phyloP scores from a whole-genome alignment of 129 eudicot species.

The Pseudognaphalium luteoalbum region DNA sequence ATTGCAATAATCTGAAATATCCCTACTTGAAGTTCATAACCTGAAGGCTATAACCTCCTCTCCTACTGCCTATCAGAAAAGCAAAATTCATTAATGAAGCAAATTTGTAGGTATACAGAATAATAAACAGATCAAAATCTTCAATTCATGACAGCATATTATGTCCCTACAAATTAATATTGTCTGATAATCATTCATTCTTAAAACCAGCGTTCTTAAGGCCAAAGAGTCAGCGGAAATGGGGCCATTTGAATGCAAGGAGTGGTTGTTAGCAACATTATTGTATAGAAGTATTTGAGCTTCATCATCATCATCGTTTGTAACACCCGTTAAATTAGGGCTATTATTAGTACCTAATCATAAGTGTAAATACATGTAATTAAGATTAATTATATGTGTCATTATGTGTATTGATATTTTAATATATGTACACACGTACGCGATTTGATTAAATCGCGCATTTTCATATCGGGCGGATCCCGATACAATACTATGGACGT shows the following conservation, averaged over 20 bases:
- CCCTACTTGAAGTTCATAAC: too few species aligned
- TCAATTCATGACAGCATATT: constrained; percentile 15
- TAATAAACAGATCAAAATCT: constrained; percentile 10
- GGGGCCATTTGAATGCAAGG: not conserved
- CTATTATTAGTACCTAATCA: too few species aligned
- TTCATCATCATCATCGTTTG: constrained; percentile 13
- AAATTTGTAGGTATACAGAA: not conserved
- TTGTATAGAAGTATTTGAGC: not conserved
- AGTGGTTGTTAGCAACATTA: constrained; percentile 7
- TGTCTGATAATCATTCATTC: not conserved
- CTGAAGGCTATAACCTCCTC: not conserved
- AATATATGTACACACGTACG: too few species aligned
- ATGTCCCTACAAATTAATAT: not conserved
- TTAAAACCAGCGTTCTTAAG: too few species aligned
- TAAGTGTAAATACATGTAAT: too few species aligned
- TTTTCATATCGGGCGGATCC: too few species aligned
- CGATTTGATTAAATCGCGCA: too few species aligned
- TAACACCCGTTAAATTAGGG: too few species aligned
- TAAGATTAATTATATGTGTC: too few species aligned
- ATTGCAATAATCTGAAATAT: not conserved
- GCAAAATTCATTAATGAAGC: constrained; percentile 8
- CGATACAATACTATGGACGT: too few species aligned
- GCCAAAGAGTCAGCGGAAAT: too few species aligned
- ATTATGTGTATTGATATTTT: too few species aligned
- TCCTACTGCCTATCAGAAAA: not conserved